Evolutionary conservation across 768 basidiomycete species (phyloP), one percentile per base, ranked within the genome.

Genomic region (Pisolithus sp.): DNA sequence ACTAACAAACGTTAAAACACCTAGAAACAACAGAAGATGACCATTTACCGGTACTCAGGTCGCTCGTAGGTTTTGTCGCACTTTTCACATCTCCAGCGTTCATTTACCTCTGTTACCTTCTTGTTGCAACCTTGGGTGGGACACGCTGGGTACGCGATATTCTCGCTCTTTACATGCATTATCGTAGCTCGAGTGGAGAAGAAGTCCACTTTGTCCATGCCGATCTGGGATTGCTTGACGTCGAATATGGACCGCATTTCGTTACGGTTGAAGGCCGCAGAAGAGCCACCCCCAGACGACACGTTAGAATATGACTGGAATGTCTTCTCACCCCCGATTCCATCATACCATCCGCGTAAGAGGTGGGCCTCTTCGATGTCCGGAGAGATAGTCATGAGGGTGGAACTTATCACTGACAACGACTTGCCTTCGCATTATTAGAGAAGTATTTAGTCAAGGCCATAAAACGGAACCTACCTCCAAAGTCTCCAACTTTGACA

Each of bases 281-380:
- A 62, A 4, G 74, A 73, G 1, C 68, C 71, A 31, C 68, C 71
- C 43, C 72, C 74, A 8, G 64, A 57, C 7, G 68, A 70, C 5
- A 59, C 51, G 52, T 70, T 79, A 12, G 83, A 76, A 64, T 90
- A 86, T 0, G 90, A 77, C 39, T 85, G 79, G 79, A 93, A 97
- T 1, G 76, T 68, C 38, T 79, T 69, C 2, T 73, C 71, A 1
- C 75, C 66, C 2, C 93, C 95, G 18, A 75, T 68, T 8, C 77
- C 76, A 53, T 94, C 91, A 66, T 82, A 98, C 96, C 96, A 99
- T 38, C 95, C 96, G 44, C 91, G 81, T 40, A 98, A 76, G 2
- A 72, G 62, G 62, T 93, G 90, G 1, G 89, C 89, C 51, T 93
- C 90, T n/a, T 80, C 75, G n/a, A 94, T 87, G 57, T 97, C 91